phyloP scores from a whole-genome alignment of 805 yeast species.

The Kregervanrija delftensis region DNA sequence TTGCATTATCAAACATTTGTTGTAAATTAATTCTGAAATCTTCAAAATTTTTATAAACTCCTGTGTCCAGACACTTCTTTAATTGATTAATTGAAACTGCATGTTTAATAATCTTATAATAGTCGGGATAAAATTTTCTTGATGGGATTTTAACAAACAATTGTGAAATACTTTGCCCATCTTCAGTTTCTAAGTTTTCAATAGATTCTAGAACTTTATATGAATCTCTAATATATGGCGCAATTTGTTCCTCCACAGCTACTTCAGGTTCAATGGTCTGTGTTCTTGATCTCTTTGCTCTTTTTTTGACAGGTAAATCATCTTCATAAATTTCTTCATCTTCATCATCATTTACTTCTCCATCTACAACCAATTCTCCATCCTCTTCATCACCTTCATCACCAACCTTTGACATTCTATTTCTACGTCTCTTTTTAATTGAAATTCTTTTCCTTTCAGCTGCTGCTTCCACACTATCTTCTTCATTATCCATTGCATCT shows the following conservation, averaged over 20 bases:
- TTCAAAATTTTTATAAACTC: constrained; percentile 30
- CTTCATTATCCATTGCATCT: constrained; percentile 69
- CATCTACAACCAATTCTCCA: constrained; percentile 1
- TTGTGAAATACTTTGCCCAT: constrained; percentile 41
- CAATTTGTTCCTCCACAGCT: constrained; percentile 6
- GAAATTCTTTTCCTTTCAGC: constrained; percentile 41
- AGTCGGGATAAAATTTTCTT: constrained; percentile 74
- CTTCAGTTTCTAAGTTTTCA: constrained; percentile 34
- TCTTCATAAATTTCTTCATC: constrained; percentile 10
- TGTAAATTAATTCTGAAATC: constrained; percentile 45
- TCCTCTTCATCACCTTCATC: constrained; percentile 18
- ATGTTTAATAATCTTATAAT: constrained; percentile 54
- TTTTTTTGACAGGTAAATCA: constrained; percentile 7
- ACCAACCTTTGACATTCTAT: constrained; percentile 8
- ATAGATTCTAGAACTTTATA: constrained; percentile 6
- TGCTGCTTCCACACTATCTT: constrained; percentile 56
- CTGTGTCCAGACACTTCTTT: constrained; percentile 36
- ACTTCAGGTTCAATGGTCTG: constrained; percentile 23
- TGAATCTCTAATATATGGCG: constrained; percentile 9
- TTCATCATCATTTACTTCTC: constrained; percentile 9
- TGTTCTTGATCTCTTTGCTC: constrained; percentile 6
- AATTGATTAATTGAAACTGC: constrained; percentile 58
- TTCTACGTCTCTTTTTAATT: constrained; percentile 31
- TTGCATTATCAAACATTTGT: constrained; percentile 62
- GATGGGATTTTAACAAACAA: constrained; percentile 73